Percentiles rank a stretch among this genome's conserved stretches.
phyloP scores from a whole-genome alignment of 176 grass and related monocot species.

The barley (Hordeum vulgare) region MorexV3_pseudomolecules_assembly NC_058520.1:442197106-442197605 shows the following conservation, averaged over 20 bases:
- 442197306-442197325: fast-evolving
- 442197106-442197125: fast-evolving
- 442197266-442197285: not conserved
- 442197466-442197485: not conserved
- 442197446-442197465: fast-evolving
- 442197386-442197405: constrained; percentile 33
- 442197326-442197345: not conserved
- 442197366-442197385: not conserved
- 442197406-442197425: not conserved
- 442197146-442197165: fast-evolving
- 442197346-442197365: not conserved
- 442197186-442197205: fast-evolving
- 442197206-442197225: not conserved
- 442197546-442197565: no score
- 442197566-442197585: no score
- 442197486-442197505: not conserved
- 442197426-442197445: not conserved
- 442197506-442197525: not conserved
- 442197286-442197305: constrained; percentile 20
- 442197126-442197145: not conserved
- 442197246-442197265: not conserved
- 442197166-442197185: not conserved
- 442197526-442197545: not conserved
- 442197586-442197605: no score
- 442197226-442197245: fast-evolving